Conservation (phyloP, 73 alveolate species). For the Paramecium biaurelia region DNA sequence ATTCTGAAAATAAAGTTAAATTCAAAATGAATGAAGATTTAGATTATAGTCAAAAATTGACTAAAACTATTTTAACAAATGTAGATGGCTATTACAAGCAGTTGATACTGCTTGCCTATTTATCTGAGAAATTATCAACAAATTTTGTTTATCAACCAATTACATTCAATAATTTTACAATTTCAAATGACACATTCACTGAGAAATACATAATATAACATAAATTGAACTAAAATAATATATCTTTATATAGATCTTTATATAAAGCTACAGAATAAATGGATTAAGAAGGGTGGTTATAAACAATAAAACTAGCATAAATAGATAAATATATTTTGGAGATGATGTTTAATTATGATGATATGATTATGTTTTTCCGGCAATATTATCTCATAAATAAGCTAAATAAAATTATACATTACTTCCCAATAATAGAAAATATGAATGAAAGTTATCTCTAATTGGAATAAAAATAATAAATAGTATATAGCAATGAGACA, state of each 20-base stretch:
- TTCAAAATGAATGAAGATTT: neutral
- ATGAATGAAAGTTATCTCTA: neutral
- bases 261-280: neutral
- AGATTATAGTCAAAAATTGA: neutral
- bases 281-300: neutral
- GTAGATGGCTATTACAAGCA: neutral
- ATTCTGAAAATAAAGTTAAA: neutral
- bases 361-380: neutral
- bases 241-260: slow-evolving; percentile 24
- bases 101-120: neutral
- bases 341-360: slow-evolving; percentile 10
- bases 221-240: neutral
- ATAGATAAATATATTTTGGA: neutral
- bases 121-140: neutral
- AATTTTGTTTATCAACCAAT: neutral
- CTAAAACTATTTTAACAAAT: neutral
- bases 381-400: neutral
- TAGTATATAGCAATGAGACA: neutral
- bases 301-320: neutral
- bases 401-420: neutral
- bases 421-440: neutral
- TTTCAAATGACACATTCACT: neutral
- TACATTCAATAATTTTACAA: neutral
- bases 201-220: neutral
- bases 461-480: neutral